Percentiles rank a stretch among this genome's conserved stretches.
Conservation (phyloP, 2,329 filamentous ascomycete species). For the Cytospora mali region DNA sequence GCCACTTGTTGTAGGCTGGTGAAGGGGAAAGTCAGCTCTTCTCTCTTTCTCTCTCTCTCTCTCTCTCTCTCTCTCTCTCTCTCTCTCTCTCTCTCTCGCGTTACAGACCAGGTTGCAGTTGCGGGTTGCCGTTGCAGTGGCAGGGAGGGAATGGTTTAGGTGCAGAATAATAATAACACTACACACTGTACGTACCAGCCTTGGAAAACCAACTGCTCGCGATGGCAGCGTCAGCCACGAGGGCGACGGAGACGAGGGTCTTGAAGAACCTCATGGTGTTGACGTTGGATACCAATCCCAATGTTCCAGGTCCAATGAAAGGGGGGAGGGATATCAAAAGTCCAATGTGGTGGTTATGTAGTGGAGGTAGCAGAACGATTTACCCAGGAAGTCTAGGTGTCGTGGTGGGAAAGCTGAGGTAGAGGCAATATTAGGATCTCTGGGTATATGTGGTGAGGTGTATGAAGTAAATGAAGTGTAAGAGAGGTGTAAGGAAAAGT, state of each 20-base stretch:
- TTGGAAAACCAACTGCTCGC: conserved; percentile 84
- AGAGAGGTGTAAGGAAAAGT: neutral
- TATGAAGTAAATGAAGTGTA: neutral
- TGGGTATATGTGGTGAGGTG: neutral
- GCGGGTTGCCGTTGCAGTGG: neutral
- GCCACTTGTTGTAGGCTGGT: conserved; percentile 96
- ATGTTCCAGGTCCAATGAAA: neutral
- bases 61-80: too few relatives aligned
- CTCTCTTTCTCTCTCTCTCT: too few relatives aligned
- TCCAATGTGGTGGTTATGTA: neutral
- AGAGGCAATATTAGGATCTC: neutral
- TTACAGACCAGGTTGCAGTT: neutral
- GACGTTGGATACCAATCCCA: neutral
- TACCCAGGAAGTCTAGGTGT: conserved; percentile 3
- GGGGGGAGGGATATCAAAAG: neutral
- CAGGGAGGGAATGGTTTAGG: neutral
- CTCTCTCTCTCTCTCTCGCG: too few relatives aligned
- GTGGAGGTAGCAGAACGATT: neutral
- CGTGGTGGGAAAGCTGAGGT: neutral
- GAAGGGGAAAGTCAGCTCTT: conserved; percentile 32
- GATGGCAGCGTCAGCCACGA: conserved; percentile 70
- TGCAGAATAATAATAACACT: too few relatives aligned
- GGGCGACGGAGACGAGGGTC: conserved; percentile 68
- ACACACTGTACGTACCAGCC: conserved; percentile 63
- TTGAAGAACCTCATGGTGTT: conserved; percentile 75